Conservation (phyloP, 2,329 filamentous ascomycete genomes). For the Diaporthe aspalathi region DNA sequence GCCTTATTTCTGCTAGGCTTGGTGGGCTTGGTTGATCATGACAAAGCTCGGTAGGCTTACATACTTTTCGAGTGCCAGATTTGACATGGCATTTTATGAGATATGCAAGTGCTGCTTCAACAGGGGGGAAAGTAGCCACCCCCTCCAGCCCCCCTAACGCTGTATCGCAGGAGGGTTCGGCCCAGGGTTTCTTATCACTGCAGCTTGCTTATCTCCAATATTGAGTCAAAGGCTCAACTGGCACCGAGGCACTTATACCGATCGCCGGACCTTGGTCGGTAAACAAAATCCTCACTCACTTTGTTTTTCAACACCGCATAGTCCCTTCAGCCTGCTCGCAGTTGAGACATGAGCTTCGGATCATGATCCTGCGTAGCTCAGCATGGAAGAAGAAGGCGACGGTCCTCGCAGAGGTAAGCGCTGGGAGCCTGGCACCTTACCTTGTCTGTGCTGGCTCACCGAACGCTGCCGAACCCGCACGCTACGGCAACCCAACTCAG, state of each 20-base stretch:
- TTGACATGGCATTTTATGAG: not conserved
- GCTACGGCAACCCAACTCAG: not conserved
- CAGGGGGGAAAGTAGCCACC: not conserved
- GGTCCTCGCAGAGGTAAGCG: constrained; percentile 50
- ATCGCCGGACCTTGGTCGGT: constrained; percentile 26
- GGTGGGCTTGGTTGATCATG: too few species aligned
- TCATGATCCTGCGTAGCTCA: constrained; percentile 55
- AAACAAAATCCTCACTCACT: not conserved
- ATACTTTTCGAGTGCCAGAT: not conserved
- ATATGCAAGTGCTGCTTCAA: not conserved
- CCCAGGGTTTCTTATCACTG: constrained; percentile 20
- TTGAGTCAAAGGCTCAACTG: constrained; percentile 7
- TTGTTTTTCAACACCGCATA: not conserved
- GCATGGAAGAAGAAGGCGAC: constrained; percentile 56
- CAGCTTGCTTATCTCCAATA: not conserved
- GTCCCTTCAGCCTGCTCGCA: not conserved
- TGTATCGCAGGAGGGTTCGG: not conserved
- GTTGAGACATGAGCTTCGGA: constrained; percentile 39
- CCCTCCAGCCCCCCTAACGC: not conserved
- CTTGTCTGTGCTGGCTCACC: constrained; percentile 11
- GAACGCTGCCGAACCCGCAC: not conserved
- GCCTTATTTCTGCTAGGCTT: not conserved
- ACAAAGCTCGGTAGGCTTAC: not conserved
- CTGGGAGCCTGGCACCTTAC: constrained; percentile 33
- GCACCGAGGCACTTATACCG: constrained; percentile 34